Conservation (phyloP, 2,329 filamentous ascomycete genomes). For the Geosmithia morbida region DNA sequence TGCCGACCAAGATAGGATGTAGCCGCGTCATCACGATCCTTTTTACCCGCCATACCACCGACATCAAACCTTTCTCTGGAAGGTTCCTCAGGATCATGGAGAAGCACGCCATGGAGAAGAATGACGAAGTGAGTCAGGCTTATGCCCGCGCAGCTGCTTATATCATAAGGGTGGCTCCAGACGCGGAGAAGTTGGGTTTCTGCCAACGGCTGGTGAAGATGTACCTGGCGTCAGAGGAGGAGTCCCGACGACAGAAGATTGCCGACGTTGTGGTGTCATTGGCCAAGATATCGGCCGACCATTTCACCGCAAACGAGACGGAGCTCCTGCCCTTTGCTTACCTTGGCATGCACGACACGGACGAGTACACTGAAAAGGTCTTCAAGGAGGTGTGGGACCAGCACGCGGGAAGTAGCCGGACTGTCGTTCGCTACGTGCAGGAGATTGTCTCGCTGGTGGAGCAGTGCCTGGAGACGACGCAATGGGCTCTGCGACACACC, state of each 20-base stretch:
- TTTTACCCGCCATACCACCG: conserved; percentile 60
- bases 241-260: conserved; percentile 57
- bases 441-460: conserved; percentile 64
- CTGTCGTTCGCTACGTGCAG: conserved; percentile 67
- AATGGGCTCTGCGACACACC: conserved; percentile 85
- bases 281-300: conserved; percentile 77
- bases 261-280: conserved; percentile 74
- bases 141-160: conserved; percentile 85
- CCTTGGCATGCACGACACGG: conserved; percentile 71
- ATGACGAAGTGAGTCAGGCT: conserved; percentile 81
- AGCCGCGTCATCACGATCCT: conserved; percentile 73
- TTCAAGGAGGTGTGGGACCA: conserved; percentile 81
- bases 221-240: conserved; percentile 74
- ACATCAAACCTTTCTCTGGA: conserved; percentile 64
- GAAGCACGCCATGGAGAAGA: conserved; percentile 75
- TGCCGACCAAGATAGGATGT: conserved; percentile 89
- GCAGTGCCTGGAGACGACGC: conserved; percentile 58
- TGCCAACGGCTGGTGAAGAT: conserved; percentile 43
- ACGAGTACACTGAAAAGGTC: conserved; percentile 64
- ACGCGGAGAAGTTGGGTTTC: conserved; percentile 34
- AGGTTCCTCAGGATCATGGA: conserved; percentile 64
- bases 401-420: conserved; percentile 72
- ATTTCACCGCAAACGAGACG: conserved; percentile 64
- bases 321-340: conserved; percentile 77
- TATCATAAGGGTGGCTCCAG: conserved; percentile 47